phyloP scores from a whole-genome alignment of 495 filamentous ascomycete genomes.

The Collariella sp. region DNA sequence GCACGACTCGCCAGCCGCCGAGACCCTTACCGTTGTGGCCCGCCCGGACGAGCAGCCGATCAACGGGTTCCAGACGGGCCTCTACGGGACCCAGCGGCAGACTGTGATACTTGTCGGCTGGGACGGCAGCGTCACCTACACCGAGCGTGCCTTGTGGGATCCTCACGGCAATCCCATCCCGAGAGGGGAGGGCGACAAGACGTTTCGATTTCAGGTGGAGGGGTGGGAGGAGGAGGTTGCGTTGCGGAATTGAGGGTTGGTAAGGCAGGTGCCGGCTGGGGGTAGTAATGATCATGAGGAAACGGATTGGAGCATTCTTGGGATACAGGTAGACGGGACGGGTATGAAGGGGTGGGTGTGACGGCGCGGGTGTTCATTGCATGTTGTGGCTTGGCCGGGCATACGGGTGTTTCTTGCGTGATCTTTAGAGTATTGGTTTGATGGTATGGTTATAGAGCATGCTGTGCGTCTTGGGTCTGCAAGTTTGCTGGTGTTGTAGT shows the following conservation, averaged over 20 bases:
- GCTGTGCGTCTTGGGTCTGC: too few species aligned
- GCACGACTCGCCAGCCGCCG: slow-evolving; percentile 6
- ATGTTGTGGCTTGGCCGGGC: too few species aligned
- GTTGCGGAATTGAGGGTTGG: slow-evolving; percentile 1
- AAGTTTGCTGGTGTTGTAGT: too few species aligned
- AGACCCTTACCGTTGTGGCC: slow-evolving; percentile 22
- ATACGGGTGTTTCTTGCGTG: too few species aligned
- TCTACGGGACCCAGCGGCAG: slow-evolving; percentile 93
- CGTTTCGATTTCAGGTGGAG: slow-evolving; percentile 56
- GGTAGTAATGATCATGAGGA: neutral
- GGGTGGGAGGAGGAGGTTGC: slow-evolving; percentile 28
- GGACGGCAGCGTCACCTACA: slow-evolving; percentile 67
- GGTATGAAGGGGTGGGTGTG: neutral
- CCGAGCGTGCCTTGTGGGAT: slow-evolving; percentile 79
- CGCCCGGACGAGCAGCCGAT: slow-evolving; percentile 21
- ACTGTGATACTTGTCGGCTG: slow-evolving; percentile 72
- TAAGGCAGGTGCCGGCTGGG: neutral
- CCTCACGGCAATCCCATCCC: slow-evolving; percentile 51
- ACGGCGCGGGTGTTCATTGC: neutral
- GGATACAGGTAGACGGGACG: neutral
- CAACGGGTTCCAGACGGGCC: slow-evolving; percentile 43
- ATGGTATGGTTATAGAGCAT: too few species aligned
- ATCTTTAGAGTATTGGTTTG: too few species aligned
- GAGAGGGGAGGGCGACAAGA: slow-evolving; percentile 51
- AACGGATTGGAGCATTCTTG: neutral